Percentiles rank a stretch among this genome's conserved stretches.
Evolutionary conservation across 768 basidiomycete species (phyloP).

Genomic region (Tylopilus balloui): DNA sequence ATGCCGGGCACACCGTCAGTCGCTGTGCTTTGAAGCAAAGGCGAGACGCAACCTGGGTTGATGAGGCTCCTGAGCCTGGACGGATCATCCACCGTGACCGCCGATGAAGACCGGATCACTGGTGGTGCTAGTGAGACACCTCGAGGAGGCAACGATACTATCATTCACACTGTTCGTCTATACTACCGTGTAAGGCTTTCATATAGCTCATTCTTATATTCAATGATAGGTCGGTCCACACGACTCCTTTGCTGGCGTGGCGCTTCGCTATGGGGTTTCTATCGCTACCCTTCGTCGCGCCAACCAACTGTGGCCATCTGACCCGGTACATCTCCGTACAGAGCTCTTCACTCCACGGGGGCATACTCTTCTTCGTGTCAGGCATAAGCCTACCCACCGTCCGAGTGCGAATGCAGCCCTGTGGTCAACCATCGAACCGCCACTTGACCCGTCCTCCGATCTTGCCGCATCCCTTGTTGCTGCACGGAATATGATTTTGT

Average conservation of each 20-base stretch:
- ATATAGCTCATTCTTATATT: neutral
- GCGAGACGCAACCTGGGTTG: conserved; percentile 6
- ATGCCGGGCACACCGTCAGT: neutral
- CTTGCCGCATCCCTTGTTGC: conserved; percentile 15
- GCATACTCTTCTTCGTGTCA: conserved; percentile 2
- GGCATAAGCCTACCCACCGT: conserved; percentile 2
- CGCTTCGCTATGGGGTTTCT: conserved; percentile 84
- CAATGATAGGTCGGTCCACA: conserved; percentile 53
- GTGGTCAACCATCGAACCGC: neutral
- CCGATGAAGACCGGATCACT: neutral
- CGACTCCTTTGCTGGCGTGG: conserved; percentile 84
- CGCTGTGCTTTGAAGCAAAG: neutral
- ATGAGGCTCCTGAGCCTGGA: neutral
- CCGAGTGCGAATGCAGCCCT: neutral
- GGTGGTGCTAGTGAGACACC: neutral
- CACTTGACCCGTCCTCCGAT: conserved; percentile 4
- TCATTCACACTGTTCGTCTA: conserved; percentile 20
- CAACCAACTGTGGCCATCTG: conserved; percentile 93
- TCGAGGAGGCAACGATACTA: neutral
- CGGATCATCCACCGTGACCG: neutral
- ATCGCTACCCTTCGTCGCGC: conserved; percentile 77
- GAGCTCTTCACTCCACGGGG: conserved; percentile 68
- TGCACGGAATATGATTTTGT: conserved; percentile 21
- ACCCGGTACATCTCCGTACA: conserved; percentile 84
- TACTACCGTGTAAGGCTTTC: neutral